A percentile compares a stretch with the other conserved stretches of the same genome.
Evolutionary conservation across 306 rosid species (phyloP).

Genomic region (Herpetospermum pedunculosum): DNA sequence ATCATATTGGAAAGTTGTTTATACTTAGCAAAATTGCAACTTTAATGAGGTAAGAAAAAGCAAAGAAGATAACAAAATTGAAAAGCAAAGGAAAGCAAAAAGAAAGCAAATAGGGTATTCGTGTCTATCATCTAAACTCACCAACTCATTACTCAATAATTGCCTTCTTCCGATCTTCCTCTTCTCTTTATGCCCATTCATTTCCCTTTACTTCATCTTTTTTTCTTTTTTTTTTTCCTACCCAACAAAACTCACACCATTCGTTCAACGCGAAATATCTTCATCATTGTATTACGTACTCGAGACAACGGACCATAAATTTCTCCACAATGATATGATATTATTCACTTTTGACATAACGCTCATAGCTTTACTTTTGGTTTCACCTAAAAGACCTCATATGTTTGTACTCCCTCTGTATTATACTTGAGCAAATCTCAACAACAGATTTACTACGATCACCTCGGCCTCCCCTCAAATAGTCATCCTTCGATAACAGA

Average conservation of each 20-base stretch:
- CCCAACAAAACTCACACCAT: neutral
- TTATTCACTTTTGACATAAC: no score
- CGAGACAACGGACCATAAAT: no score
- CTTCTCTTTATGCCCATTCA: neutral
- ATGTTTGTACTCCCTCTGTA: no score
- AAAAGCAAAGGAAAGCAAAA: neutral
- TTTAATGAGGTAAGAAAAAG: conserved; percentile 6
- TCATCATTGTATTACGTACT: no score
- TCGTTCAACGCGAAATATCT: neutral
- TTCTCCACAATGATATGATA: no score
- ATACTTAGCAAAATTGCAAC: neutral
- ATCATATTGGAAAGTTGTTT: neutral
- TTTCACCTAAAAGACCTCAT: no score
- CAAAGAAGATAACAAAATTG: conserved; percentile 7
- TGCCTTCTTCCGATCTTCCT: neutral
- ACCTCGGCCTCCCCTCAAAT: no score
- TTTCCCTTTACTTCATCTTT: neutral
- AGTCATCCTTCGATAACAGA: no score
- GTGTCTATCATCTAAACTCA: conserved; percentile 6
- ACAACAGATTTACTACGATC: no score
- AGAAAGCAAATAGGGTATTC: neutral
- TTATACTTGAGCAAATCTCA: no score
- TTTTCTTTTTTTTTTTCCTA: neutral
- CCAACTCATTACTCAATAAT: conserved; percentile 12
- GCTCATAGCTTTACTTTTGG: no score